Base-by-base conservation (phyloP, 202 grass and related monocot genomes). In the Hordeum pubiflorum region DNA sequence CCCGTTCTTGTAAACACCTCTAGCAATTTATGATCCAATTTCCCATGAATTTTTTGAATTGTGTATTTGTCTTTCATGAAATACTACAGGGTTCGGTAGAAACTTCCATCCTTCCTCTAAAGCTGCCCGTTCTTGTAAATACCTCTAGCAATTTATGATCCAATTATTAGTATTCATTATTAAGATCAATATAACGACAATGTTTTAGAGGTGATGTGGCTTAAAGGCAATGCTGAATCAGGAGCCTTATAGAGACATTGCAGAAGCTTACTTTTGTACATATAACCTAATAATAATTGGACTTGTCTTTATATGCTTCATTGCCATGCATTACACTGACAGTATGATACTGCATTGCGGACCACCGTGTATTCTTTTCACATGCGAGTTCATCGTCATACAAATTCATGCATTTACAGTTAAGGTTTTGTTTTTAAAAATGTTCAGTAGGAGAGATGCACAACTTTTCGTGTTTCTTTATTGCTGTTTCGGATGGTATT, bases 281-380 rank as follows among this genome's bases (percentile, higher is more conserved):
- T 82, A 5, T 13, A 56, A 12, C 67, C 27, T 20, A 70, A 27
- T 50, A 40, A 13, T 79, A 31, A 3, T 50, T n/a, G 21, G 46
- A 44, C 34, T 73, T 76, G 13, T 14, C 22, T 72, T 81, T 24
- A 72, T 58, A 41, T 83, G 74, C 32, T 65, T 55, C 66, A 78
- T 78, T 34, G 15, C 64, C 29, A 67, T 63, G 17, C 68, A 58
- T 71, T 84, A 2, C 59, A 66, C 22, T 71, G 69, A 7, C 38
- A 70, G 40, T 44, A 24, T 70, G 22, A 15, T 70, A 70, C 39
- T 5, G 13, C 27, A 15, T 72, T 18, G 44, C 4, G 21, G 11
- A 34, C 4, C 13, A 55, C 21, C 17, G 26, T 83, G 18, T 26
- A 33, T 62, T 50, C 48, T 54, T 32, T 62, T 38, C 24, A 26